A percentile compares a stretch with the other conserved stretches of the same genome.
These are phyloP conservation scores for Aspergillus avenaceus DNA, from an alignment of 495 filamentous ascomycete genomes.

Conservation along the genomic window DNA sequence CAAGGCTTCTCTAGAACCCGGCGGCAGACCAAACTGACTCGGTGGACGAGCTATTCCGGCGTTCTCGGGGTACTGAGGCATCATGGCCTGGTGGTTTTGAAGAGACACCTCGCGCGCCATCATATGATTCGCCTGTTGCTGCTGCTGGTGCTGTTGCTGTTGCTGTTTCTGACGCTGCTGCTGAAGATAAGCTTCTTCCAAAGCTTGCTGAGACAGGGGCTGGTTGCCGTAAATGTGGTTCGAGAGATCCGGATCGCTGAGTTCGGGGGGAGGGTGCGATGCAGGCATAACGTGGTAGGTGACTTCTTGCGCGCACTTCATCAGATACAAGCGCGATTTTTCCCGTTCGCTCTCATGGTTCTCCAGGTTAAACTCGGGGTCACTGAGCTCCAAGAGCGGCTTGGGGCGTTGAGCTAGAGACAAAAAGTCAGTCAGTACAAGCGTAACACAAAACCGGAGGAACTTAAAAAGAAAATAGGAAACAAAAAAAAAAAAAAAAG, in stretches of 20 bases:
- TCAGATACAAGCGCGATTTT: slow-evolving; percentile 47
- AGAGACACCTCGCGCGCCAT: slow-evolving; percentile 43
- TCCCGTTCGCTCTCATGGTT: slow-evolving; percentile 52
- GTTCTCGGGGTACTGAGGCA: slow-evolving; percentile 42
- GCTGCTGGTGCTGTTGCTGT: slow-evolving; percentile 25
- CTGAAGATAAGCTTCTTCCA: slow-evolving; percentile 49
- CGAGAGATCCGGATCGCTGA: slow-evolving; percentile 43
- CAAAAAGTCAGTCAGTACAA: neutral
- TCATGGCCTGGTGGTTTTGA: slow-evolving; percentile 44
- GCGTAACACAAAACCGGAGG: neutral
- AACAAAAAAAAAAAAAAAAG: neutral
- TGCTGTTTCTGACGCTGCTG: slow-evolving; percentile 38
- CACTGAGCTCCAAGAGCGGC: slow-evolving; percentile 35
- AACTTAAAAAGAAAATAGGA: no score
- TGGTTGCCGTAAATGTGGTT: slow-evolving; percentile 44
- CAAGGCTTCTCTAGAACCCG: slow-evolving; percentile 23
- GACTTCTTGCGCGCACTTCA: slow-evolving; percentile 53
- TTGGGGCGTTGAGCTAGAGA: slow-evolving; percentile 35
- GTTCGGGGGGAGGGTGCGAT: slow-evolving; percentile 41
- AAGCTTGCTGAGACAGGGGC: slow-evolving; percentile 42
- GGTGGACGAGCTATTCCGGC: slow-evolving; percentile 27
- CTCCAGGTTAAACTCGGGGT: slow-evolving; percentile 44
- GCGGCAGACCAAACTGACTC: slow-evolving; percentile 26
- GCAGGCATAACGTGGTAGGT: slow-evolving; percentile 52
- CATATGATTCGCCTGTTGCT: slow-evolving; percentile 43